These are phyloP conservation scores for Solanum dulcamara DNA, from an alignment of 257 asterid species.

Conservation along the genomic window DNA sequence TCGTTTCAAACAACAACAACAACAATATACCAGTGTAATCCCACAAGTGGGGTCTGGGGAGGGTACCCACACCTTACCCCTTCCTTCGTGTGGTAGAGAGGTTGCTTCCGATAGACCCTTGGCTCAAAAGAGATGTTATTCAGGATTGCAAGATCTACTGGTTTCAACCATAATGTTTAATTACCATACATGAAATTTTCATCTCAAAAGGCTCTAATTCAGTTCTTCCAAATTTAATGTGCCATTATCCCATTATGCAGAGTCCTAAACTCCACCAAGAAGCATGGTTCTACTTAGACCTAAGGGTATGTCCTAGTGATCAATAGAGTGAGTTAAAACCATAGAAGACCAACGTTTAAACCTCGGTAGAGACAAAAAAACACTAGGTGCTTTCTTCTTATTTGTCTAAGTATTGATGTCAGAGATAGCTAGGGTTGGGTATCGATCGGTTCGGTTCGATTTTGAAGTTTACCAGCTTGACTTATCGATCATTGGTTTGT, in stretches of 20 bases:
- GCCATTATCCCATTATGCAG: background rate
- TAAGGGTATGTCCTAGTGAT: background rate
- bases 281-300: background rate
- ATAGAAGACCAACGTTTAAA: background rate
- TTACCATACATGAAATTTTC: background rate
- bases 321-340: background rate
- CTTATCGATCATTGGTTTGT: background rate
- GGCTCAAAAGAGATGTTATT: background rate
- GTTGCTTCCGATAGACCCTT: background rate
- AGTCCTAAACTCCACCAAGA: background rate
- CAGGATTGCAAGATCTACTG: background rate
- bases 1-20: background rate
- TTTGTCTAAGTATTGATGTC: too few relatives aligned
- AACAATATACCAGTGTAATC: background rate
- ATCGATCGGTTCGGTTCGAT: background rate
- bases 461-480: too few relatives aligned
- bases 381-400: background rate
- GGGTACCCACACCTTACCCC: background rate
- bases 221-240: background rate
- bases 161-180: background rate
- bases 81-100: background rate
- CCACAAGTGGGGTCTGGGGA: background rate
- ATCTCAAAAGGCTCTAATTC: background rate
- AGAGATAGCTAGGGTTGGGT: background rate
- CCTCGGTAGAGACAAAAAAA: background rate